Conservation (phyloP, 768 basidiomycete species). For the Tephrocybe sp. region DNA sequence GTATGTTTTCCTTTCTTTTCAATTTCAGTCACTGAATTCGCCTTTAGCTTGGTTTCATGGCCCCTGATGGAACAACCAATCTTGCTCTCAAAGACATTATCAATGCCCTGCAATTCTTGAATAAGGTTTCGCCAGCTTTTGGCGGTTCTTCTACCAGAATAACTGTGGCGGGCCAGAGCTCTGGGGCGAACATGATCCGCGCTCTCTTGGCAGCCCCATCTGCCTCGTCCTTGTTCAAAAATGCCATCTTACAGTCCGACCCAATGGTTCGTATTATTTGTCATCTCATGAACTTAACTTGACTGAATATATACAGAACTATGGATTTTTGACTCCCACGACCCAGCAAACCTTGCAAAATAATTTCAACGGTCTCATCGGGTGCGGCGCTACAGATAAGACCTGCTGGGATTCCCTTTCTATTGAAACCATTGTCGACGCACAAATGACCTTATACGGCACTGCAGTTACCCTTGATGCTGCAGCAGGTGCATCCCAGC, state of each 20-base stretch:
- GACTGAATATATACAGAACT: slow-evolving; percentile 46
- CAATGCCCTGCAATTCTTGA: slow-evolving; percentile 61
- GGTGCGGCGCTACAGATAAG: slow-evolving; percentile 43
- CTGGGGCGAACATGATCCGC: slow-evolving; percentile 75
- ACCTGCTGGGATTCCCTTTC: slow-evolving; percentile 52
- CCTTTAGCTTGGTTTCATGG: slow-evolving; percentile 67
- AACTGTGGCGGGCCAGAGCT: slow-evolving; percentile 80
- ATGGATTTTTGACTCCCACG: slow-evolving; percentile 57
- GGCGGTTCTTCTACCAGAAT: slow-evolving; percentile 66
- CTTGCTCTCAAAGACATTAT: slow-evolving; percentile 69
- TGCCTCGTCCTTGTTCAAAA: slow-evolving; percentile 68
- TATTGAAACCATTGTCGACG: slow-evolving; percentile 48
- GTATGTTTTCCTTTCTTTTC: slow-evolving; percentile 37
- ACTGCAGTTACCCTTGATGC: slow-evolving; percentile 45
- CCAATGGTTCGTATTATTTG: slow-evolving; percentile 58
- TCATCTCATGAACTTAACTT: background rate
- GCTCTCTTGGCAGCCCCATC: slow-evolving; percentile 72
- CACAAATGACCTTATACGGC: slow-evolving; percentile 45
- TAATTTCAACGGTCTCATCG: slow-evolving; percentile 45
- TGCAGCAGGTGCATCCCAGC: slow-evolving; percentile 50
- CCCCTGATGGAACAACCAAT: slow-evolving; percentile 69
- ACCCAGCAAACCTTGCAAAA: slow-evolving; percentile 55
- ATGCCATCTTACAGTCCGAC: slow-evolving; percentile 82
- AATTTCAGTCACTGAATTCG: slow-evolving; percentile 8
- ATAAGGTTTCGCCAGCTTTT: slow-evolving; percentile 55